phyloP scores from a whole-genome alignment of 2,329 filamentous ascomycete genomes.

The Geosmithia morbida region DNA sequence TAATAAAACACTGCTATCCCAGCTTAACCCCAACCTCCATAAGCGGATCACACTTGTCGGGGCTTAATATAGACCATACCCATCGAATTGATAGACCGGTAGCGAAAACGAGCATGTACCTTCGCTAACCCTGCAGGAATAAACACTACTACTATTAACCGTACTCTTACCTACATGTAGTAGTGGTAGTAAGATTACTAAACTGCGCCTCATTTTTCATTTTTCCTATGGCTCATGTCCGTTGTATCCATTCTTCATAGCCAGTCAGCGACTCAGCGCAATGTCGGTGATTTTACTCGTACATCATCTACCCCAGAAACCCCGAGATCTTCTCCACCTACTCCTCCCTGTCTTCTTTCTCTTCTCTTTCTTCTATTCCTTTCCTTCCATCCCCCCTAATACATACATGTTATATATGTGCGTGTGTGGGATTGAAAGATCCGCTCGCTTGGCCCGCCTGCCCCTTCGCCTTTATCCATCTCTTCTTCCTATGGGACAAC shows the following conservation, averaged over 20 bases:
- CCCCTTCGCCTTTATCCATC: not conserved
- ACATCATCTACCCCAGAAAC: not conserved
- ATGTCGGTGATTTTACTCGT: not conserved
- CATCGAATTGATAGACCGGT: too few relatives aligned
- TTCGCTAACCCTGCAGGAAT: too few relatives aligned
- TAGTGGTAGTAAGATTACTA: too few relatives aligned
- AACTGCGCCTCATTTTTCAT: not conserved
- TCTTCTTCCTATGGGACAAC: not conserved
- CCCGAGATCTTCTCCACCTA: not conserved
- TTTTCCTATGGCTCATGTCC: not conserved
- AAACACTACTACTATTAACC: too few relatives aligned
- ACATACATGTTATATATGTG: not conserved
- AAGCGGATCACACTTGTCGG: too few relatives aligned
- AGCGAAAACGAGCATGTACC: too few relatives aligned
- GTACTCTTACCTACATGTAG: too few relatives aligned
- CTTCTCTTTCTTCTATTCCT: not conserved
- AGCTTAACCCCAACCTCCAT: too few relatives aligned
- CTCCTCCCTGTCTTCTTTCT: not conserved
- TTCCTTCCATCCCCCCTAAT: too few relatives aligned
- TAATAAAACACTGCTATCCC: too few relatives aligned
- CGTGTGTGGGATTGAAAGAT: too few relatives aligned
- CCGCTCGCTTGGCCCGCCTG: not conserved
- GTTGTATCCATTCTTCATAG: not conserved
- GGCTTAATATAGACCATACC: too few relatives aligned
- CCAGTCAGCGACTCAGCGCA: not conserved